Evolutionary conservation across 2,329 filamentous ascomycete genomes (phyloP).

Genomic region (Cercospora beticola): DNA sequence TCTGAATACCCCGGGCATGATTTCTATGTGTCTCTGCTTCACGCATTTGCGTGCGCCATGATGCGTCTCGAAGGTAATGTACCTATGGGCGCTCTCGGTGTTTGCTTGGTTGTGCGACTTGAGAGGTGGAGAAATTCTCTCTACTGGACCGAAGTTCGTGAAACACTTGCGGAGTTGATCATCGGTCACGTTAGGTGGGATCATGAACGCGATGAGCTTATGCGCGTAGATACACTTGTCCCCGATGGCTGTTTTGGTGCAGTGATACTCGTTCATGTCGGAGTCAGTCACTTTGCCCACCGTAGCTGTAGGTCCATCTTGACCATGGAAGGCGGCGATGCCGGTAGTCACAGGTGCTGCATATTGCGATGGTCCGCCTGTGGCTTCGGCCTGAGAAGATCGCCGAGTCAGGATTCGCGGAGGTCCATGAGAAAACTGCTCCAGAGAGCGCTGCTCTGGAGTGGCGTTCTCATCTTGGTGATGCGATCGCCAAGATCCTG

Average conservation of each 20-base stretch:
- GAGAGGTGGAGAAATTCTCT: neutral
- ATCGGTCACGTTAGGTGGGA: constrained; percentile 1
- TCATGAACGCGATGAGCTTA: constrained; percentile 23
- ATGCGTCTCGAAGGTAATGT: constrained; percentile 10
- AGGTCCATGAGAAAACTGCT: constrained; percentile 5
- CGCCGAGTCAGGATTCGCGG: constrained; percentile 10
- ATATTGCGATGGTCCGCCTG: neutral
- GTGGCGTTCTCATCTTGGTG: constrained; percentile 15
- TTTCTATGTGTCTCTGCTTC: neutral
- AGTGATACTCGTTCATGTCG: constrained; percentile 8
- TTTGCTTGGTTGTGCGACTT: neutral
- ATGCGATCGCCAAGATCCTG: constrained; percentile 8
- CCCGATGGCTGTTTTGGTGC: constrained; percentile 18
- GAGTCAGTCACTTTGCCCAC: neutral
- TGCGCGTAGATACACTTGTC: constrained; percentile 21
- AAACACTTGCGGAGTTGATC: constrained; percentile 15
- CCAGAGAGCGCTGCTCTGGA: neutral
- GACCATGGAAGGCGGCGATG: neutral
- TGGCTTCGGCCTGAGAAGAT: neutral
- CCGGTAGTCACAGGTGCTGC: neutral
- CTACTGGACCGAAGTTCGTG: constrained; percentile 17
- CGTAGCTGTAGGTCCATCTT: no score
- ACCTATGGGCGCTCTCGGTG: neutral
- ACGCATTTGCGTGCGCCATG: constrained; percentile 10
- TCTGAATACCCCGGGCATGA: constrained; percentile 6